Base-by-base conservation (phyloP, 2,329 filamentous ascomycete genomes). In the Plectosphaerella sp. region DNA sequence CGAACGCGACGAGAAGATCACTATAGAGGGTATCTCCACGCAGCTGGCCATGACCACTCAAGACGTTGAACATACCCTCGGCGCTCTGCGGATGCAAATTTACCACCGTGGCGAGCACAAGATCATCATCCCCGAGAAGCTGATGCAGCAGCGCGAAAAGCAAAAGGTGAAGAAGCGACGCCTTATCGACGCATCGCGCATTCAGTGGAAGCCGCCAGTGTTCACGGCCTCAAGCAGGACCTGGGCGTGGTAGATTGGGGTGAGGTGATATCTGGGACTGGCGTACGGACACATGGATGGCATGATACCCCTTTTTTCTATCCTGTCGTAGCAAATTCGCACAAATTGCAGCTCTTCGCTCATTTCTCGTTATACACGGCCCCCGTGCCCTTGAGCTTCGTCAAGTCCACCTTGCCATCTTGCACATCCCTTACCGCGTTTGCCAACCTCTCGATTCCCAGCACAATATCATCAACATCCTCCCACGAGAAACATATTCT, bases 31-130 rank as follows among this genome's bases (percentile, higher is more conserved):
- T 48, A 82, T 99, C 49, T 92, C 91, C 1, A 77, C 81, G 6
- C 71, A 84, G 35, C 84, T 94, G 9, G 88, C 92, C 3, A 97
- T 99, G 93, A 97, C 93, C n/a, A 92, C 91, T 6, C 91, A 91
- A 62, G 94, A 99, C 67, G 93, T 99, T 14, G 85, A 97, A 68
- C 91, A 97, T 67, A 97, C 94, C 0, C 72, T 99, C 49, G 91
- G 97, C 66, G 92, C 92, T 52, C 76, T 97, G 55, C 94, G 93
- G 67, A 96, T 99, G 89, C 83, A 97, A 65, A 83, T 94, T 45
- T 97, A 97, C 66, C 91, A 92, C 62, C 96, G 96, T 76, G 92
- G 92, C 58, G 92, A 96, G 65, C 94, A 97, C 76, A 93, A 97
- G 67, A 89, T 99, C 60, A 91, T 97, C 22, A 78, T 99, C 33